These are phyloP conservation scores for Salix suchowensis DNA, from an alignment of 345 rosid genomes.

Conservation along the genomic window DNA sequence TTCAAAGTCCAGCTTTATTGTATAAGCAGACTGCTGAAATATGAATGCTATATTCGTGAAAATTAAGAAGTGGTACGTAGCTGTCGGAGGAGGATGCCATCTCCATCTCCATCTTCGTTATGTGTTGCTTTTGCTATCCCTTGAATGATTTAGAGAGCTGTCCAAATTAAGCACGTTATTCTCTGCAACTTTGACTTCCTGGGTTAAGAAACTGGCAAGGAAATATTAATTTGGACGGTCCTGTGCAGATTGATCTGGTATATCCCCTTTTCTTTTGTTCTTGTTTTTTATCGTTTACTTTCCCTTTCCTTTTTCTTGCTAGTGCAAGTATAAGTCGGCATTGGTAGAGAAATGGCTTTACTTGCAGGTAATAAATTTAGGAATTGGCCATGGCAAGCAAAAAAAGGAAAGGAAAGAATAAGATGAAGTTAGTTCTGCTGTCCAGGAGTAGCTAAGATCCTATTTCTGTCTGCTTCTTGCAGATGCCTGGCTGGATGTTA, in stretches of 20 bases:
- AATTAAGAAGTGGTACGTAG: no score
- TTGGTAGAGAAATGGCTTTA: background rate
- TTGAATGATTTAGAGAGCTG: no score
- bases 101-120: no score
- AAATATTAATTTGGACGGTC: conserved; percentile 66
- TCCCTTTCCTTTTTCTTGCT: no score
- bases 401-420: background rate
- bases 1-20: background rate
- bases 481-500: no score
- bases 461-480: no score
- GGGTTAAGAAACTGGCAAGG: conserved; percentile 91
- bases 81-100: no score
- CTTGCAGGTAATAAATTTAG: background rate
- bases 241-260: conserved; percentile 91
- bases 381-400: background rate
- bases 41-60: background rate
- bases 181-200: conserved; percentile 76
- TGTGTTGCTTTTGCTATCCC: no score
- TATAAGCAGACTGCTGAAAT: background rate
- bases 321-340: background rate
- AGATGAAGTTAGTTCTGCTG: no score
- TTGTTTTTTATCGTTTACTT: background rate
- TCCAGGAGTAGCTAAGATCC: no score
- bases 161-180: no score
- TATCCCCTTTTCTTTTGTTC: conserved; percentile 4